Evolutionary conservation across 495 filamentous ascomycete genomes (phyloP), one percentile per base, ranked within the genome.

Genomic region (Aspergillus wentii): DNA sequence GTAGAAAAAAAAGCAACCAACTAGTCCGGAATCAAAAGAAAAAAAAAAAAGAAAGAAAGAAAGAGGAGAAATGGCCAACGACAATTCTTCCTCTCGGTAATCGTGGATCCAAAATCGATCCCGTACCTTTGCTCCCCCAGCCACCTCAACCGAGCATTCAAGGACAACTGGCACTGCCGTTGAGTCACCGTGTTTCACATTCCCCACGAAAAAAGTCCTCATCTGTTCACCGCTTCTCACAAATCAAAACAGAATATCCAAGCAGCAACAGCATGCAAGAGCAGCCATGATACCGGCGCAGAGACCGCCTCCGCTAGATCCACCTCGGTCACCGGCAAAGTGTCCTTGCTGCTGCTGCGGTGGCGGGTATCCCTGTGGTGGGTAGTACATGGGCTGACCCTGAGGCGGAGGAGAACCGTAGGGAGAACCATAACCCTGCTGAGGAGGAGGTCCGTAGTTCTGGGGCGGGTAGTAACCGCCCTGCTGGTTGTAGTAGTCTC

Each of bases 251-350:
- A n/a, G n/a, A n/a, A 74, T 65, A 58, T 76, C 72, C 61, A 75
- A 66, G 45, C 71, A 75, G 46, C 72, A 76, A 44, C 72, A 76
- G 38, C 72, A 72, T 8, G 71, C 71, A 27, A 74, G 21, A 11
- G 62, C 68, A 30, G 66, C 70, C 51, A 73, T 48, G 8, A 74
- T 52, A 48, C 66, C 71, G 0, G 70, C 67, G 18, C 71, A 71
- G 13, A 72, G 46, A 2, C 71, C 72, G 6, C 61, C 66, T 5
- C 56, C 55, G 2, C 48, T 43, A 5, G 52, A 51, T 10, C 48
- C 42, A 3, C 64, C 44, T 6, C 58, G 50, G 15, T 61, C 49
- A 19, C 56, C 63, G 1, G 56, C 55, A 36, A 63, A 66, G 40
- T 72, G 68, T 0, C 67, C 68, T 38, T 53, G 63, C 40, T 61